These are phyloP conservation scores for Clathrus columnatus DNA, from an alignment of 768 basidiomycete species.

Conservation along the genomic window DNA sequence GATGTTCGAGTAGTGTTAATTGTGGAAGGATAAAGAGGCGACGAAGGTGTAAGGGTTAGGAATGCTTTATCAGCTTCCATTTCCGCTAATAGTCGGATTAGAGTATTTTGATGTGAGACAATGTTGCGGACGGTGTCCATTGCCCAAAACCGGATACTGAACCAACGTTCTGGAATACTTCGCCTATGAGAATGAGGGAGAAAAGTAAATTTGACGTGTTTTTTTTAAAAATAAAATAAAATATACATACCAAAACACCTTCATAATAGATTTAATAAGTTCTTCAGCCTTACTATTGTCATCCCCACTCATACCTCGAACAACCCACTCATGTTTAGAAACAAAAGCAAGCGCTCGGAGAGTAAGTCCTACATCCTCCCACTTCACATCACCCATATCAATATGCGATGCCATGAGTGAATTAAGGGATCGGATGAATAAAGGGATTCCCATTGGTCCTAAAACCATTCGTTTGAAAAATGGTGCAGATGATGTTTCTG, in stretches of 20 bases:
- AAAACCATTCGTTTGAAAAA: not conserved
- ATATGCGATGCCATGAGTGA: not conserved
- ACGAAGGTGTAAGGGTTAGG: not conserved
- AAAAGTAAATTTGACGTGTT: not conserved
- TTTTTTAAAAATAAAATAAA: not conserved
- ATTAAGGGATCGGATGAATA: not conserved
- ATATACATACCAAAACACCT: slow-evolving; percentile 2
- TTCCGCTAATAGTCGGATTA: not conserved
- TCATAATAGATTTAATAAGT: not conserved
- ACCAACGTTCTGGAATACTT: slow-evolving; percentile 3
- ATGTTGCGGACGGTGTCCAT: slow-evolving; percentile 8
- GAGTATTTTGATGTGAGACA: not conserved
- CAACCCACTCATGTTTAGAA: slow-evolving; percentile 4
- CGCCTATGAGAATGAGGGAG: not conserved
- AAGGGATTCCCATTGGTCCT: not conserved
- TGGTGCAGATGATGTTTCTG: not conserved
- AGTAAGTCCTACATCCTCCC: slow-evolving; percentile 2
- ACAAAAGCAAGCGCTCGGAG: slow-evolving; percentile 3
- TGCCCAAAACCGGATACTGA: slow-evolving; percentile 9
- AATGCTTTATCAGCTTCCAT: not conserved
- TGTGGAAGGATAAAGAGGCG: not conserved
- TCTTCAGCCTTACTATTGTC: not conserved
- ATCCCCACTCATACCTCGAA: not conserved
- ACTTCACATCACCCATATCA: not conserved
- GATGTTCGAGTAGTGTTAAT: not conserved